Evolutionary conservation across 495 filamentous ascomycete species (phyloP), one percentile per base, ranked within the genome.

Genomic region (Oidiodendron maius): DNA sequence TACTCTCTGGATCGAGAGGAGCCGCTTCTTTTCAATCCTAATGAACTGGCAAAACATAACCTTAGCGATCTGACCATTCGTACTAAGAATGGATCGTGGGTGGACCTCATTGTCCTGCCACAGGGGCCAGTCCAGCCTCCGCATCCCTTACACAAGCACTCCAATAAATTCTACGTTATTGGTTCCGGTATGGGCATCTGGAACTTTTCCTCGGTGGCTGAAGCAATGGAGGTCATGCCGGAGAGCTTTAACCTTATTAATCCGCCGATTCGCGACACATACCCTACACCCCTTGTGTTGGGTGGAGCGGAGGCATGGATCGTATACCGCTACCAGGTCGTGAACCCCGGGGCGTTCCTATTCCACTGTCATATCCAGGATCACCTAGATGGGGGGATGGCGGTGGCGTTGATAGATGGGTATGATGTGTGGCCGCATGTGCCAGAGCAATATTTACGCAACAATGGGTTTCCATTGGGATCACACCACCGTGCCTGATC

Each of bases 101-200:
- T 83, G 6, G 79, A 83, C 51, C 38, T 83, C 13, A 34, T 34
- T 34, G 28, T 34, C n/a, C 8, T 9, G 9, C 8, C 28, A 9
- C 9, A 8, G 9, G 28, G 28, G n/a, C 9, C 9, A 9, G 9
- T n/a, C 8, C n/a, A 75, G 51, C 64, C 68, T 0, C 60, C 71
- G 28, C 80, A 84, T 46, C 72, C 75, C 0, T 75, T 84, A 41
- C 80, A 84, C 63, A 83, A 83, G 56, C 80, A 84, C 60, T 74
- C 70, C 18, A 82, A 75, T 58, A 81, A 80, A 48, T 72, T 67
- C 46, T 81, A 71, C 51, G 58, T 74, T 22, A 74, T 83, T 46
- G 80, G 80, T 0, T 48, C 59, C 26, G 78, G 76, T 2, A 48
- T 37, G 0, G 78, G 77, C 0, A 48, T 37, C 0, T 84, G 74